These are phyloP conservation scores for Colletotrichum chrysophilum DNA, from an alignment of 2,329 filamentous ascomycete species.

Conservation along the genomic window DNA sequence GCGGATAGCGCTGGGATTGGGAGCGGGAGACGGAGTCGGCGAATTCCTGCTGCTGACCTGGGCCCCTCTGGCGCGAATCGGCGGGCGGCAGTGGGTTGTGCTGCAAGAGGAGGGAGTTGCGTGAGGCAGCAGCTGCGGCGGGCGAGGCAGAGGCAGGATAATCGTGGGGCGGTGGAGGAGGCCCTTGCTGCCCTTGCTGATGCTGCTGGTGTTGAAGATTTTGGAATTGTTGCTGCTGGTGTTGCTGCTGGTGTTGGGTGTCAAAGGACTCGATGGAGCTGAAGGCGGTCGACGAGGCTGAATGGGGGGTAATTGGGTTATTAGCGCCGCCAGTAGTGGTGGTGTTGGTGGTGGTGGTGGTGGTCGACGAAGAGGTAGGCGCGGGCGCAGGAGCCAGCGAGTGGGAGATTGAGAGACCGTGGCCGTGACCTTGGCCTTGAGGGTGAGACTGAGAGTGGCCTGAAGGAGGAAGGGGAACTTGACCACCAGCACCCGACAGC, in stretches of 20 bases:
- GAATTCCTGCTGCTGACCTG: constrained; percentile 42
- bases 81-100: constrained; percentile 26
- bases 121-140: constrained; percentile 32
- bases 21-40: constrained; percentile 54
- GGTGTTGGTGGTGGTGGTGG: constrained; percentile 24
- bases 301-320: constrained; percentile 39
- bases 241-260: constrained; percentile 28
- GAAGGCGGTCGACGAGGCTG: constrained; percentile 52
- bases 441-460: constrained; percentile 2
- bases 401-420: not conserved
- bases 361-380: constrained; percentile 17
- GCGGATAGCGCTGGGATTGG: constrained; percentile 56
- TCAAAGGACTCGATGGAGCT: constrained; percentile 55
- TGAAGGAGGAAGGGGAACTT: constrained; percentile 3
- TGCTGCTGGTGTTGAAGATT: constrained; percentile 35
- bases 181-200: constrained; percentile 33
- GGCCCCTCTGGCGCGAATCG: constrained; percentile 40
- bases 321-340: constrained; percentile 29
- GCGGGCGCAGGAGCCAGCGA: constrained; percentile 19
- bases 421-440: not conserved
- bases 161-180: constrained; percentile 26
- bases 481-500: not conserved
- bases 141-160: constrained; percentile 35
- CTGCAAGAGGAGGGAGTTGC: constrained; percentile 29
- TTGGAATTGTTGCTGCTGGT: constrained; percentile 29